Evolutionary conservation across 345 rosid species (phyloP), one percentile per base, ranked within the genome.

Genomic region (Cochlearia excelsa): DNA sequence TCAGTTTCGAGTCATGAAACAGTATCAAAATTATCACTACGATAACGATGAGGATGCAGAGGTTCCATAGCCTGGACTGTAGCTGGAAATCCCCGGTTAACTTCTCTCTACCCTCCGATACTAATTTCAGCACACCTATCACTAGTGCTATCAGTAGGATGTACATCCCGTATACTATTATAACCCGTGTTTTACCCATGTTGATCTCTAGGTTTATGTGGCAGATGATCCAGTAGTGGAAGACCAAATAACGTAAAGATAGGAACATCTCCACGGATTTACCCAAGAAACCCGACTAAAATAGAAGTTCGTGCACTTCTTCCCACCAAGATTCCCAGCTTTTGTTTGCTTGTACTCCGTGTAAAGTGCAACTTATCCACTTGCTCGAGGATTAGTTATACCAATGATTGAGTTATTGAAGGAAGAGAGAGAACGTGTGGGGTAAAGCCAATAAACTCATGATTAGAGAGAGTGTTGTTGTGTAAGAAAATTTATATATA

Each of bases 261-360:
- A 88, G 97, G 58, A 84, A 61, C 29, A 86, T 76, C 47, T 89
- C 99, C 83, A 85, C 80, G 29, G 87, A 63, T 51, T 84, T 81
- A 16, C 97, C 99, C 3, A 75, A 62, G 31, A 77, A 49, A 2
- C 97, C 95, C 0, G 95, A 83, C 79, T 84, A 66, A 65, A 76
- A 82, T 33, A 92, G 77, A 70, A 88, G 98, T 69, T 88, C 97
- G 62, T 88, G 97, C 58, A 86, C 98, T 59, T 92, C 98, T 4
- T 92, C 93, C 98, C 98, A 92, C 97, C 98, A 92, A 1, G 98
- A 92, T 66, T 92, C 98, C 97, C 97, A 92, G 78, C 98, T 92
- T 81, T 88, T 89, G 71, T 46, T 65, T 64, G 91, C 95, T 1
- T 93, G 91, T 45, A 92, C 97, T 66, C 98, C 98, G 41, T 97